phyloP scores from a whole-genome alignment of 371 early-diverging fungal genomes.

The Lichtheimia hyalospora region DNA sequence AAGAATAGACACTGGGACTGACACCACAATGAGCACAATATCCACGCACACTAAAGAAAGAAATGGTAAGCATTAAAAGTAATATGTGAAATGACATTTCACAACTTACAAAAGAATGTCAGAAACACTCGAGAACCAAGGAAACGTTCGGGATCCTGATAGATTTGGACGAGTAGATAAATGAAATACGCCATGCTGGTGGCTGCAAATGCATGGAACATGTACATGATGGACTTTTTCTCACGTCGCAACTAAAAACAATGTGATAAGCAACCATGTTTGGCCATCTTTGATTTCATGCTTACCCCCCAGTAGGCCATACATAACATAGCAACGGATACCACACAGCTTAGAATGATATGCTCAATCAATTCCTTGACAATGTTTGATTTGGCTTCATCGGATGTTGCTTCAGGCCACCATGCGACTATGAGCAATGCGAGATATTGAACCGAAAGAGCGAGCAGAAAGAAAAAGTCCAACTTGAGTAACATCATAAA shows the following conservation, averaged over 20 bases:
- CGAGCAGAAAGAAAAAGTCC: conserved; percentile 86
- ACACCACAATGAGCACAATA: conserved; percentile 31
- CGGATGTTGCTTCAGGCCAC: conserved; percentile 34
- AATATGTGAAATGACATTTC: background rate
- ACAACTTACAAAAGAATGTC: conserved; percentile 67
- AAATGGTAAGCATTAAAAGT: background rate
- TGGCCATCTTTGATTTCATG: background rate
- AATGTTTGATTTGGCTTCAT: conserved; percentile 61
- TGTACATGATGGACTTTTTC: conserved; percentile 51
- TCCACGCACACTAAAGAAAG: conserved; percentile 29
- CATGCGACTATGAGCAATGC: conserved; percentile 66
- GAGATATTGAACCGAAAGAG: conserved; percentile 87
- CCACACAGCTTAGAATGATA: conserved; percentile 76
- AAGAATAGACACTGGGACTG: conserved; percentile 31
- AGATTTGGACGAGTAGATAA: conserved; percentile 75
- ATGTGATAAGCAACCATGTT: background rate
- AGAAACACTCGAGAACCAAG: conserved; percentile 60
- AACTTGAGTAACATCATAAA: conserved; percentile 87
- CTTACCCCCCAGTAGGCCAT: conserved; percentile 78
- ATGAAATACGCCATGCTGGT: conserved; percentile 70
- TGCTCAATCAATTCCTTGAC: conserved; percentile 48
- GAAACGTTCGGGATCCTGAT: conserved; percentile 55
- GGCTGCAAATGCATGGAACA: conserved; percentile 57
- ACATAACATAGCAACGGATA: conserved; percentile 68
- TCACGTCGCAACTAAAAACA: conserved; percentile 41